These are phyloP conservation scores for Coemansia sp. DNA, from an alignment of 192 early-diverging fungal genomes.

Conservation along the genomic window DNA sequence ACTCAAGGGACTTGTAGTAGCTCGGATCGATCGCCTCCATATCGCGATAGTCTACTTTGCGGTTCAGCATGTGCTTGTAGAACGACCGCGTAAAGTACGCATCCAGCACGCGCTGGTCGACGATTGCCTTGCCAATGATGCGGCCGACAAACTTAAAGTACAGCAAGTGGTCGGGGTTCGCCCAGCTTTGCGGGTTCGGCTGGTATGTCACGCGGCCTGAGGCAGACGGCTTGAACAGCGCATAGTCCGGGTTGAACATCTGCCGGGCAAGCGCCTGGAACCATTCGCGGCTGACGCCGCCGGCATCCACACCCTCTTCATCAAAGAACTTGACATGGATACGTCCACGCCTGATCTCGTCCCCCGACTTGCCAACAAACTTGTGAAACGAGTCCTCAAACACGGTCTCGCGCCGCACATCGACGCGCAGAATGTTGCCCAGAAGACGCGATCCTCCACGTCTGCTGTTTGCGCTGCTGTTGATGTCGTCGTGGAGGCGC, in stretches of 20 bases:
- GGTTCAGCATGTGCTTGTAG: constrained; percentile 96
- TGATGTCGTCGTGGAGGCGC: constrained; percentile 84
- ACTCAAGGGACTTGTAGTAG: constrained; percentile 95
- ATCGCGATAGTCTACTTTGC: constrained; percentile 93
- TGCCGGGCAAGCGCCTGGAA: constrained; percentile 94
- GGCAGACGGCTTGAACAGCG: constrained; percentile 95
- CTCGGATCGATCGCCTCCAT: constrained; percentile 97
- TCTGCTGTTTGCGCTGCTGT: constrained; percentile 15
- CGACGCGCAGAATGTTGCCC: constrained; percentile 72
- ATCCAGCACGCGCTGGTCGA: constrained; percentile 91
- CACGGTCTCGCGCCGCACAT: constrained; percentile 88
- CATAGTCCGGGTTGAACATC: constrained; percentile 99
- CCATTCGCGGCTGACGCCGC: constrained; percentile 97
- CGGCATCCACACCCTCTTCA: constrained; percentile 97
- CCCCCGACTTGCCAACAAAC: constrained; percentile 83
- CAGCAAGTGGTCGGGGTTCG: constrained; percentile 90
- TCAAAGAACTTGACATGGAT: constrained; percentile 90
- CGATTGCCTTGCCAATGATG: constrained; percentile 99
- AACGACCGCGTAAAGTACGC: constrained; percentile 98
- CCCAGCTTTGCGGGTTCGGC: constrained; percentile 89
- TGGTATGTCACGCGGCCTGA: constrained; percentile 96
- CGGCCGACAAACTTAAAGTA: constrained; percentile 99
- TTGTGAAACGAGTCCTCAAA: constrained; percentile 98
- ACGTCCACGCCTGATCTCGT: constrained; percentile 93
- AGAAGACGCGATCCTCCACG: constrained; percentile 37